A percentile compares a stretch with the other conserved stretches of the same genome.
Conservation (phyloP, 2,329 filamentous ascomycete species). For the Paradendryphiella salina region DNA sequence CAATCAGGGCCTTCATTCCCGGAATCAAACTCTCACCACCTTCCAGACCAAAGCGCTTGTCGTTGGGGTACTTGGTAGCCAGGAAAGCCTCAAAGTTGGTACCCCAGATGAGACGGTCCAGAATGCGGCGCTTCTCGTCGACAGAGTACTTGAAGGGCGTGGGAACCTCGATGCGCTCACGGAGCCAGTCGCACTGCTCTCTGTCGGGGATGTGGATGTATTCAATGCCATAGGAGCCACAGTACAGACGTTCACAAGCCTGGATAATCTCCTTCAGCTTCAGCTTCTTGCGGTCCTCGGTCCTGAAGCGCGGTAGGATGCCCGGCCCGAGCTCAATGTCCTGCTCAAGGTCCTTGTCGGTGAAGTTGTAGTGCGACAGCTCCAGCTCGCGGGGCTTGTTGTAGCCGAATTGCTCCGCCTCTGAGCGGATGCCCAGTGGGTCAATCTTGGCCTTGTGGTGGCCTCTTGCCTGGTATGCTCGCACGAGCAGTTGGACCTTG, state of each 20-base stretch:
- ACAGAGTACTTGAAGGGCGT: constrained; percentile 96
- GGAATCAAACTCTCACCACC: constrained; percentile 96
- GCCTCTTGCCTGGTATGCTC: constrained; percentile 95
- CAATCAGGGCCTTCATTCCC: constrained; percentile 98
- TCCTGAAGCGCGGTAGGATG: constrained; percentile 92
- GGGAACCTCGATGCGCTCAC: constrained; percentile 91
- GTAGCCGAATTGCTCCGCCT: constrained; percentile 81
- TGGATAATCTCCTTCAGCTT: constrained; percentile 90
- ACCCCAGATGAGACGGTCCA: constrained; percentile 97
- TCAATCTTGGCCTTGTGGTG: constrained; percentile 99
- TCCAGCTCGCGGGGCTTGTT: constrained; percentile 89
- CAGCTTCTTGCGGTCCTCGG: constrained; percentile 90
- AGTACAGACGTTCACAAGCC: constrained; percentile 94
- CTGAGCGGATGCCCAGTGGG: constrained; percentile 87
- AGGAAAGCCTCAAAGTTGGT: constrained; percentile 96
- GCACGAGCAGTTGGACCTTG: constrained; percentile 95
- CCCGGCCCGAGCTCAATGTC: constrained; percentile 92
- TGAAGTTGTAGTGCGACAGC: constrained; percentile 93
- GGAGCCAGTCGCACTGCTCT: constrained; percentile 97
- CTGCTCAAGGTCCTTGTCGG: constrained; percentile 87
- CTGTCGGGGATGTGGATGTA: constrained; percentile 99
- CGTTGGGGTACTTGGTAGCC: constrained; percentile 97
- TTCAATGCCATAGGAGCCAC: constrained; percentile 94
- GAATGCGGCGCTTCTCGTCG: constrained; percentile 95
- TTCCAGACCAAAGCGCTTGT: constrained; percentile 98